A percentile compares a stretch with the other conserved stretches of the same genome.
Evolutionary conservation across 2,329 filamentous ascomycete species (phyloP).

Genomic region (Hymenoscyphus fructigenus): DNA sequence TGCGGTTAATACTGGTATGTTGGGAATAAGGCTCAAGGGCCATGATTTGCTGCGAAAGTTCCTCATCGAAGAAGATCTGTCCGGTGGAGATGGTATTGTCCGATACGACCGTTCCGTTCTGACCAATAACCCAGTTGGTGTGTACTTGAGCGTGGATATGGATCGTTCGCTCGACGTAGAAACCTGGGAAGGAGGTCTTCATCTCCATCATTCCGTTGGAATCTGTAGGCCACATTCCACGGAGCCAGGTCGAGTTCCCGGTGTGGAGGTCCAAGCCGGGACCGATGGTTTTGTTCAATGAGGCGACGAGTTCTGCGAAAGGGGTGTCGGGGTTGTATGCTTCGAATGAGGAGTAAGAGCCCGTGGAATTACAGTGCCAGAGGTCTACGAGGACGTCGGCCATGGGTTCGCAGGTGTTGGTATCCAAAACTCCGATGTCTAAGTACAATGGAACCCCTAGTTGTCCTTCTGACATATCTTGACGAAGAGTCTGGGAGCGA

Average conservation of each 20-base stretch:
- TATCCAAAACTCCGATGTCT: constrained; percentile 53
- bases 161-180: constrained; percentile 44
- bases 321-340: constrained; percentile 34
- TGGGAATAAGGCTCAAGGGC: constrained; percentile 45
- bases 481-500: constrained; percentile 45
- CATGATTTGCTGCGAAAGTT: constrained; percentile 52
- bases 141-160: constrained; percentile 52
- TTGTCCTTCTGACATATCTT: constrained; percentile 48
- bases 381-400: constrained; percentile 46
- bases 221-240: constrained; percentile 44
- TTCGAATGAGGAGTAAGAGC: constrained; percentile 33
- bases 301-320: constrained; percentile 28
- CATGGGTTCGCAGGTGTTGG: constrained; percentile 52
- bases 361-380: constrained; percentile 42
- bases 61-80: constrained; percentile 65
- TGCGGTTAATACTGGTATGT: constrained; percentile 46
- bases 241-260: constrained; percentile 41
- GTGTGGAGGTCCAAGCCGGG: constrained; percentile 21
- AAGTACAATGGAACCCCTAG: constrained; percentile 48
- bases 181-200: constrained; percentile 44
- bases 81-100: constrained; percentile 52
- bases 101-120: constrained; percentile 49
- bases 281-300: constrained; percentile 33
- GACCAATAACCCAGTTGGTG: constrained; percentile 36
- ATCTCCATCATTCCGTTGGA: constrained; percentile 43